A percentile compares a stretch with the other conserved stretches of the same genome.
These are phyloP conservation scores for Microbotryum scabiosae DNA, from an alignment of 1,284 basidiomycete genomes.

Conservation along the genomic window DNA sequence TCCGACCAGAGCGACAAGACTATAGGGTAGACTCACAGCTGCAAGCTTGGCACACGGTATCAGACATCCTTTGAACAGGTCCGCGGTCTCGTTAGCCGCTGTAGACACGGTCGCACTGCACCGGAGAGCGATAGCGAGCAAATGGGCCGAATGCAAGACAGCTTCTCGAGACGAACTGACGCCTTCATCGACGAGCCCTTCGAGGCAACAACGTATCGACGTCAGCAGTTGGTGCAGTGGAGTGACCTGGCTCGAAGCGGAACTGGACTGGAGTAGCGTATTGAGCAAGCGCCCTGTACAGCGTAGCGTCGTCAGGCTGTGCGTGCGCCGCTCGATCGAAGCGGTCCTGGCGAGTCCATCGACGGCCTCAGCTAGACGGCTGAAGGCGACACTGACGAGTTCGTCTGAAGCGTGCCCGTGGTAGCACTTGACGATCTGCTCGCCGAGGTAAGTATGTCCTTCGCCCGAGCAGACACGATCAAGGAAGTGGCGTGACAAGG, in stretches of 20 bases:
- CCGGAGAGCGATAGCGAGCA: conserved; percentile 14
- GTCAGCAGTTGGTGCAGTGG: conserved; percentile 12
- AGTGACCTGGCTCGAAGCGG: background rate
- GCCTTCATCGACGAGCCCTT: background rate
- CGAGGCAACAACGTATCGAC: conserved; percentile 9
- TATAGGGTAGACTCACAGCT: background rate
- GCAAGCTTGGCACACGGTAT: conserved; percentile 5
- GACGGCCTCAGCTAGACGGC: conserved; percentile 16
- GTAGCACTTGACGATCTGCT: conserved; percentile 30
- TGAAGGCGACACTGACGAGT: conserved; percentile 31
- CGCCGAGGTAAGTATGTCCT: conserved; percentile 27
- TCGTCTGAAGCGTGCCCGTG: conserved; percentile 27
- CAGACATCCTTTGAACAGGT: conserved; percentile 18
- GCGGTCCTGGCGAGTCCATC: background rate
- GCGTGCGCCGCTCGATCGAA: background rate
- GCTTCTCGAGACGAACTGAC: background rate
- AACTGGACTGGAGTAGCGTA: conserved; percentile 16
- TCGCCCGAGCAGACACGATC: conserved; percentile 27
- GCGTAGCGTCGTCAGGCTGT: conserved; percentile 11
- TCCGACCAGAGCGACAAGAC: no score
- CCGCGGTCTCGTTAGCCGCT: conserved; percentile 1
- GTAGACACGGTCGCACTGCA: conserved; percentile 6
- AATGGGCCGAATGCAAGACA: conserved; percentile 6
- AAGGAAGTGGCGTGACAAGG: conserved; percentile 26
- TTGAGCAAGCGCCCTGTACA: conserved; percentile 24